Base-by-base conservation (phyloP, 805 yeast genomes). In the Osmozyma mogii region DNA sequence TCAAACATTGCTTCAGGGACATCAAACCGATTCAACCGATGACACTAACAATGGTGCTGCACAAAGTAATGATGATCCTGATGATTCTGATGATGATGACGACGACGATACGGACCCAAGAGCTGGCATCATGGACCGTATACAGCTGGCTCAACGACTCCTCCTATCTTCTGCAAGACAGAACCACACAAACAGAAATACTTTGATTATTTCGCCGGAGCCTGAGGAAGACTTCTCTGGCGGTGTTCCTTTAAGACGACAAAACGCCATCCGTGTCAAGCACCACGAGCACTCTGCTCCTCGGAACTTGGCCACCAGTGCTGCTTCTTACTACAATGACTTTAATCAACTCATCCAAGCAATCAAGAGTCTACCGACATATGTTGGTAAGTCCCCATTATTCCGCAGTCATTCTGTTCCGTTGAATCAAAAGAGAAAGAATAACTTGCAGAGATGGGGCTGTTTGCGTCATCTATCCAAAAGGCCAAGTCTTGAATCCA, bases 171-270 rank as follows among this genome's bases (percentile, higher is more conserved):
- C 54, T 8, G 56, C 56, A 3, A 40, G 54, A 4, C 52, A 50
- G 25, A 49, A 47, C 27, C 36, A 37, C 17, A 38, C 45, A 4
- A 47, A 50, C 33, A 32, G 35, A 9, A 41, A 48, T 26, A 41
- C 52, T 12, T 25, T 43, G 10, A 35, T 43, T 14, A 17, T 21
- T 18, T 15, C 17, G 18, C 24, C 13, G 8, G 21, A n/a, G 7
- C 10, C 22, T 4, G 15, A 16, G 22, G 22, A 14, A 15, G 35
- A 24, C 17, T 15, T 15, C 20, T 9, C 32, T 11, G 25, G 22
- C 7, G 56, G 44, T 9, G 32, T 53, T 6, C 54, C 61, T 1
- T 45, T 58, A 18, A 35, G 53, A 16, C 38, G 64, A 7, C 64
- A 52, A 29, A 57, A 58, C 35, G 63, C 64, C 5, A 46, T 58